Base-by-base conservation (phyloP, 2,329 filamentous ascomycete genomes). In the Aspergillus costaricaensis region DNA sequence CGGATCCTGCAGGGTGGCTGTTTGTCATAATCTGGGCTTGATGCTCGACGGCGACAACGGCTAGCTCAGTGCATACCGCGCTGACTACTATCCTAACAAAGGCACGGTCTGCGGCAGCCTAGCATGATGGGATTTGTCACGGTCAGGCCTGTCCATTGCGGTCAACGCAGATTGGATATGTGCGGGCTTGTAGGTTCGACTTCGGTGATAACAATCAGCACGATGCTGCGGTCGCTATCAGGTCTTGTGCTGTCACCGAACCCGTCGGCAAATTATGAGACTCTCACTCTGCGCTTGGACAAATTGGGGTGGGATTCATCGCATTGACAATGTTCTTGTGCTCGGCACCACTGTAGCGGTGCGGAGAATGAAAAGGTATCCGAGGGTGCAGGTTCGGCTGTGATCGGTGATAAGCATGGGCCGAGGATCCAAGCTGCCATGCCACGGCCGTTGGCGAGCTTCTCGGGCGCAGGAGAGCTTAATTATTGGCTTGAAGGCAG, bases 81-180 rank as follows among this genome's bases (percentile, higher is more conserved):
- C 32, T 36, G 12, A 36, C 12, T 10, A 12, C 5, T 14, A 3
- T 36, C 10, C 32, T 14, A 10, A 36, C 12, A 14, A 36, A 12
- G 10, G 32, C 12, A 36, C 12, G 10, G 32, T 36, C 32, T 36
- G 32, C 32, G 32, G 10, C 30, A 32, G 30, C 30, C 30, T 10
- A 10, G 30, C 30, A 32, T 32, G 4, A 32, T 32, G 10, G 30
- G 30, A 12, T 5, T 12, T 12, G 30, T 32, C 30, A 36, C 32
- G 2, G 10, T 36, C 32, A 36, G 32, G 12, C 4, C 12, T 0
- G 12, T 36, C 75, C 59, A 85, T 87, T 80, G 79, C 81, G 0
- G 75, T 84, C 1, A 82, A 85, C 58, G 85, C 85, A 3, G 91
- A 91, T 65, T 80, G 90, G 3, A 83, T 90, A 36, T 87, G 91